Percentiles rank a stretch among this genome's conserved stretches.
These are phyloP conservation scores for Malus hybrid DNA, from an alignment of 331 rosid genomes.

Conservation along the genomic window DNA sequence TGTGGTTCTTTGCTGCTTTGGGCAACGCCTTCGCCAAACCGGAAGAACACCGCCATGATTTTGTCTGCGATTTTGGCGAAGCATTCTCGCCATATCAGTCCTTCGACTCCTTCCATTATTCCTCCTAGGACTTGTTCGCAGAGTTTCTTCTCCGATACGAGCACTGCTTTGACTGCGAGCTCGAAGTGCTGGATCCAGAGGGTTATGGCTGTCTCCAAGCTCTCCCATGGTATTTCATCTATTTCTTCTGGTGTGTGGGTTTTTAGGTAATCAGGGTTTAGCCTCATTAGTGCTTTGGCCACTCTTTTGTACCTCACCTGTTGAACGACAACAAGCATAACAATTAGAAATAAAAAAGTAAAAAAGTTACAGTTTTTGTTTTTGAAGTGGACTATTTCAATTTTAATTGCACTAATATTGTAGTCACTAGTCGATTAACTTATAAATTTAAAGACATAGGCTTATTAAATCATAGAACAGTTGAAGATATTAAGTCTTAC, in stretches of 20 bases:
- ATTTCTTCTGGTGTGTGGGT: constrained; percentile 67
- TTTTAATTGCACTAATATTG: too few relatives aligned
- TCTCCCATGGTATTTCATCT: constrained; percentile 84
- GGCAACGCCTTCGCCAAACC: constrained; percentile 83
- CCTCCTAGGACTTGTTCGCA: constrained; percentile 50
- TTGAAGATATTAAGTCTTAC: too few relatives aligned
- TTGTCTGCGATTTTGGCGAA: constrained; percentile 79
- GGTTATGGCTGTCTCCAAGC: constrained; percentile 54
- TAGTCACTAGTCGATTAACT: too few relatives aligned
- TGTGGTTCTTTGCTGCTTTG: constrained; percentile 87
- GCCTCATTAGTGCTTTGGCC: constrained; percentile 81
- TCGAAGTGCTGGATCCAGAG: constrained; percentile 78
- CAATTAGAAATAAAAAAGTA: neutral
- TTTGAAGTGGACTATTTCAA: too few relatives aligned
- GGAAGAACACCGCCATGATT: constrained; percentile 84
- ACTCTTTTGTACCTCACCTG: constrained; percentile 86
- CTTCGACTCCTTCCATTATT: constrained; percentile 70
- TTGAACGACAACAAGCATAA: neutral
- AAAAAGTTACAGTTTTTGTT: too few relatives aligned
- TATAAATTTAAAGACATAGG: too few relatives aligned
- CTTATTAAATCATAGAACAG: neutral
- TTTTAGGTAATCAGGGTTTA: constrained; percentile 73
- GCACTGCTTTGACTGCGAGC: constrained; percentile 54
- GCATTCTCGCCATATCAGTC: constrained; percentile 71
- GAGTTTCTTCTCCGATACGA: constrained; percentile 62